Conservation (phyloP, 345 rosid species). For the Gossypium australe region DNA sequence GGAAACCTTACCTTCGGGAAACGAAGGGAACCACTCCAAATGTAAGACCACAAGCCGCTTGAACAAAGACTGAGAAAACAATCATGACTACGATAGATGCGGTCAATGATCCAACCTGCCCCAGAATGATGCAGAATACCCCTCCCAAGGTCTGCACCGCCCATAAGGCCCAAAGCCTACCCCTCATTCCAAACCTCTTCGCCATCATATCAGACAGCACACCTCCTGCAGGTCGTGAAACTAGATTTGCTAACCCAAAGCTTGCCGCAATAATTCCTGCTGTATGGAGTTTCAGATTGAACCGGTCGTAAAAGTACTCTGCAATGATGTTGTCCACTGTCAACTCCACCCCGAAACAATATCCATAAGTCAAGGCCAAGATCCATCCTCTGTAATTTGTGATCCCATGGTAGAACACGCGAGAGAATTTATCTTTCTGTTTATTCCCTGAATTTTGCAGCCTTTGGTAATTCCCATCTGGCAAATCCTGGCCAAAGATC, state of each 20-base stretch:
- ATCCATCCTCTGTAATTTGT: constrained; percentile 87
- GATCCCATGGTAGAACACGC: constrained; percentile 42
- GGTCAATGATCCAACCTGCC: constrained; percentile 33
- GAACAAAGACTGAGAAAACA: constrained; percentile 67
- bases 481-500: constrained; percentile 77
- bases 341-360: constrained; percentile 86
- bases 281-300: constrained; percentile 58
- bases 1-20: constrained; percentile 51
- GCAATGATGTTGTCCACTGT: constrained; percentile 83
- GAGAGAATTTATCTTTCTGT: constrained; percentile 49
- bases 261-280: constrained; percentile 91
- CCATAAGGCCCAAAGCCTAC: constrained; percentile 85
- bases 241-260: constrained; percentile 72
- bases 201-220: constrained; percentile 54
- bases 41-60: constrained; percentile 86
- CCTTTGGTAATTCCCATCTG: constrained; percentile 56
- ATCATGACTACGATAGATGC: constrained; percentile 61
- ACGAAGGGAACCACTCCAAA: constrained; percentile 92
- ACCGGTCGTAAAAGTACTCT: constrained; percentile 79
- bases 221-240: constrained; percentile 83
- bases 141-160: constrained; percentile 69
- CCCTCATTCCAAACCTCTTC: constrained; percentile 76
- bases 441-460: constrained; percentile 66
- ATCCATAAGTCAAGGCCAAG: constrained; percentile 78
- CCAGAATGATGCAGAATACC: constrained; percentile 49